phyloP scores from a whole-genome alignment of 2,329 filamentous ascomycete genomes.

The Pseudogymnoascus sp. region DNA sequence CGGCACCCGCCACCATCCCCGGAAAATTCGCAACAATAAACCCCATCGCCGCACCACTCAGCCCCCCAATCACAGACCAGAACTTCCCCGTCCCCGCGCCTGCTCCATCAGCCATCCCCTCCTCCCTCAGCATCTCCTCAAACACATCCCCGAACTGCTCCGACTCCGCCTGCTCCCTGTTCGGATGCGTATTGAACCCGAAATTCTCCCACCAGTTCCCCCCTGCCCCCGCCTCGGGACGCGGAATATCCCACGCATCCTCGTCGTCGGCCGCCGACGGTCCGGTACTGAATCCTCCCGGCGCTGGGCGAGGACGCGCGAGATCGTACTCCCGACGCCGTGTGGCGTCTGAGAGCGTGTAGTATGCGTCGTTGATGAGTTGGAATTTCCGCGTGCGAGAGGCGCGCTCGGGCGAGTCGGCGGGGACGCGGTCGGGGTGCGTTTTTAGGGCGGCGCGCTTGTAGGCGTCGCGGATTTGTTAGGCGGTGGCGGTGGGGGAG shows the following conservation, averaged over 20 bases:
- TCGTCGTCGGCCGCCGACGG: slow-evolving; percentile 37
- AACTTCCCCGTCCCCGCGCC: slow-evolving; percentile 63
- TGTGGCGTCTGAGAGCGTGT: slow-evolving; percentile 71
- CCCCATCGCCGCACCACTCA: slow-evolving; percentile 82
- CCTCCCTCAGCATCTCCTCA: slow-evolving; percentile 81
- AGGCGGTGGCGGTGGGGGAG: slow-evolving; percentile 62
- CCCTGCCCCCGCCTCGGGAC: too few species aligned
- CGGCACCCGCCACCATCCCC: slow-evolving; percentile 79
- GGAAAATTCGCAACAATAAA: slow-evolving; percentile 94
- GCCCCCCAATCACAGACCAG: slow-evolving; percentile 77
- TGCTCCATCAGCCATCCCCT: slow-evolving; percentile 69
- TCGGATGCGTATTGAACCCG: slow-evolving; percentile 46
- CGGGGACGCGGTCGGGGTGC: slow-evolving; percentile 83
- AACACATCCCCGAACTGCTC: slow-evolving; percentile 85
- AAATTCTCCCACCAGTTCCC: slow-evolving; percentile 65
- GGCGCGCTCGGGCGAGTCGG: slow-evolving; percentile 73
- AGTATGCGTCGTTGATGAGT: slow-evolving; percentile 88
- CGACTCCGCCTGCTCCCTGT: slow-evolving; percentile 53
- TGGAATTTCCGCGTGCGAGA: slow-evolving; percentile 82
- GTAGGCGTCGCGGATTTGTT: slow-evolving; percentile 89
- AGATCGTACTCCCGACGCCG: slow-evolving; percentile 80
- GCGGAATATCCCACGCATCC: too few species aligned
- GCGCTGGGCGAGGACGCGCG: slow-evolving; percentile 32
- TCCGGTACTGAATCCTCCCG: slow-evolving; percentile 27
- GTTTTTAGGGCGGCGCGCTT: slow-evolving; percentile 88